Evolutionary conservation across 768 basidiomycete species (phyloP).

Genomic region (Obba rivulosa): DNA sequence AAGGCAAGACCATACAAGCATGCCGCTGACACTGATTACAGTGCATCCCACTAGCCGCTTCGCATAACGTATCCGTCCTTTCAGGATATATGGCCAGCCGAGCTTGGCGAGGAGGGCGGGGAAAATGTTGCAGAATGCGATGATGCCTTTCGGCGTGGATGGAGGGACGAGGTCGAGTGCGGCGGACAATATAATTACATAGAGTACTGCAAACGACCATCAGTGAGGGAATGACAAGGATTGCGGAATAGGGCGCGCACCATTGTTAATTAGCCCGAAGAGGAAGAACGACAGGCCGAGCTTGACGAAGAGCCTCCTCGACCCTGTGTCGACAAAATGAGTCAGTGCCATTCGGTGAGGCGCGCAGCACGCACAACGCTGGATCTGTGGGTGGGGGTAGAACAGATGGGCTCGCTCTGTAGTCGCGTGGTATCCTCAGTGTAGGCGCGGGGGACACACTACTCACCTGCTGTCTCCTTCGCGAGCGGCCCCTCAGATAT

Average conservation of each 20-base stretch:
- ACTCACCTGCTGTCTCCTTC: too few relatives aligned
- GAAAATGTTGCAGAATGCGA: constrained; percentile 92
- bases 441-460: too few relatives aligned
- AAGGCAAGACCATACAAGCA: constrained; percentile 45
- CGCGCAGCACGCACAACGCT: too few relatives aligned
- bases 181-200: constrained; percentile 95
- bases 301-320: constrained; percentile 23
- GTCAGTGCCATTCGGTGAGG: too few relatives aligned
- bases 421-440: too few relatives aligned
- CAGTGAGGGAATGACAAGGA: background rate
- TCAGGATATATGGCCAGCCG: constrained; percentile 87
- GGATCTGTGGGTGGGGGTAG: too few relatives aligned
- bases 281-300: constrained; percentile 73
- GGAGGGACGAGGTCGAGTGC: constrained; percentile 92
- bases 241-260: constrained; percentile 30
- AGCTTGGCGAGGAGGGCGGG: constrained; percentile 85
- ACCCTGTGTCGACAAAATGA: background rate
- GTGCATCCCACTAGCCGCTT: constrained; percentile 74
- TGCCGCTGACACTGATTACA: constrained; percentile 69
- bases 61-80: constrained; percentile 79
- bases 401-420: too few relatives aligned
- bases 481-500: too few relatives aligned
- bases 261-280: constrained; percentile 91
- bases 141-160: constrained; percentile 89
- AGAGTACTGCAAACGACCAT: constrained; percentile 54